Base-by-base conservation (phyloP, 306 rosid genomes). In the Malus fusca region DNA sequence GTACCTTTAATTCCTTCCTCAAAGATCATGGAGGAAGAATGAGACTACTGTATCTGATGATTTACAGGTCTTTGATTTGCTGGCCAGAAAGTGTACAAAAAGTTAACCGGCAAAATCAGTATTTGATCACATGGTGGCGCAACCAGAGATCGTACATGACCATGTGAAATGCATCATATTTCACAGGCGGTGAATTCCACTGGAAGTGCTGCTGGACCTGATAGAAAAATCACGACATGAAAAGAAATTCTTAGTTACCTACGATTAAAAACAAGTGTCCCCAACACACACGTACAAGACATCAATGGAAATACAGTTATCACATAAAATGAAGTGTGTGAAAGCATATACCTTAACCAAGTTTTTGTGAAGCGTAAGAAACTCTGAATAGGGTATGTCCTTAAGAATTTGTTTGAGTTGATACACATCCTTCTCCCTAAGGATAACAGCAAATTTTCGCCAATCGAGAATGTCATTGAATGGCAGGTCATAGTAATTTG, bases 131-230 rank as follows among this genome's bases (percentile, higher is more conserved):
- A 87, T 89, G 93, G 78, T 79, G 98, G 78, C 92, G 97, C 79
- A 92, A 78, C 97, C 99, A 96, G 69, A 96, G 97, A 61, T 96
- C 97, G 77, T 95, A 92, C 96, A 92, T 96, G 59, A 92, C 97
- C 99, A 92, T 87, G 79, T 96, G 96, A 78, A 96, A 92, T 74
- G 93, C 97, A 84, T 96, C 98, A 35, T 62, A 83, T 79, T 83
- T 87, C 68, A 85, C 48, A 17, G 99, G 93, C 4, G 98, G 98
- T 12, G 99, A 74, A 82, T 95, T 92, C 99, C 99, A 95, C 48
- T 92, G 93, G 82, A 90, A 95, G 77, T 95, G 99, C 72, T 72
- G 89, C 89, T 95, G 99, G 83, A 90, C 89, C 99, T 95, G 91
- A 78, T 64, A 78, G 28, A 63, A 63, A 69, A 69, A 4, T 22